Percentiles rank a stretch among this genome's conserved stretches.
Conservation (phyloP, 139 green algal genomes). For the Haematococcus sp. region DNA sequence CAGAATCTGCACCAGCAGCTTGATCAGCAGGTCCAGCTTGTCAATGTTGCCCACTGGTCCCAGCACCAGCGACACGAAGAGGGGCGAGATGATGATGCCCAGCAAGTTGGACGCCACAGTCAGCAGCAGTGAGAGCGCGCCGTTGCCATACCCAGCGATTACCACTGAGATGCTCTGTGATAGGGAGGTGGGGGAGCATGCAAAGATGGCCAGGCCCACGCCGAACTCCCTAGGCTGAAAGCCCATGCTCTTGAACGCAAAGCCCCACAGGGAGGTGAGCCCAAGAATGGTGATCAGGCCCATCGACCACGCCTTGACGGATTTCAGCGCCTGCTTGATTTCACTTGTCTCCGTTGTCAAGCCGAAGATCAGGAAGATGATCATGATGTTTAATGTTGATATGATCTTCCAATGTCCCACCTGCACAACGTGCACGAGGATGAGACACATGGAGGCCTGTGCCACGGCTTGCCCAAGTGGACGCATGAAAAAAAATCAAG, state of each 20-base stretch:
- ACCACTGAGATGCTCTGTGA: constrained; percentile 72
- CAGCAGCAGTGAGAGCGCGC: constrained; percentile 76
- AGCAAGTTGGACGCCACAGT: constrained; percentile 78
- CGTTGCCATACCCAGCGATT: constrained; percentile 61
- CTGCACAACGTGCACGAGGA: constrained; percentile 12
- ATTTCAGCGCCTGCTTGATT: constrained; percentile 48
- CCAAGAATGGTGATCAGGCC: constrained; percentile 63
- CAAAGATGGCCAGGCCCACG: constrained; percentile 79
- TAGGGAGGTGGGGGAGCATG: constrained; percentile 78
- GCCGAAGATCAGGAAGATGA: constrained; percentile 75
- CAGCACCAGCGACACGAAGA: constrained; percentile 60
- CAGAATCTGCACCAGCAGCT: constrained; percentile 78
- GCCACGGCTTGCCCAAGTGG: no score
- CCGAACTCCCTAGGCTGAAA: constrained; percentile 63
- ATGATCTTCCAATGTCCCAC: constrained; percentile 48
- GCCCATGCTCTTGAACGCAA: constrained; percentile 48
- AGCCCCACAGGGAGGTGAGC: constrained; percentile 64
- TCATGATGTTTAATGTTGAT: constrained; percentile 52
- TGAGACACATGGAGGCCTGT: no score
- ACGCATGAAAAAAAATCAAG: no score
- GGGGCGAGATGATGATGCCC: constrained; percentile 69
- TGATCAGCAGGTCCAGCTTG: constrained; percentile 66
- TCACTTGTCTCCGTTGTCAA: constrained; percentile 68
- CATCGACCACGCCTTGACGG: constrained; percentile 47
- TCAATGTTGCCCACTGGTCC: constrained; percentile 41